Conservation (phyloP, 2,329 filamentous ascomycete genomes). For the Ophiosphaerella korrae region DNA sequence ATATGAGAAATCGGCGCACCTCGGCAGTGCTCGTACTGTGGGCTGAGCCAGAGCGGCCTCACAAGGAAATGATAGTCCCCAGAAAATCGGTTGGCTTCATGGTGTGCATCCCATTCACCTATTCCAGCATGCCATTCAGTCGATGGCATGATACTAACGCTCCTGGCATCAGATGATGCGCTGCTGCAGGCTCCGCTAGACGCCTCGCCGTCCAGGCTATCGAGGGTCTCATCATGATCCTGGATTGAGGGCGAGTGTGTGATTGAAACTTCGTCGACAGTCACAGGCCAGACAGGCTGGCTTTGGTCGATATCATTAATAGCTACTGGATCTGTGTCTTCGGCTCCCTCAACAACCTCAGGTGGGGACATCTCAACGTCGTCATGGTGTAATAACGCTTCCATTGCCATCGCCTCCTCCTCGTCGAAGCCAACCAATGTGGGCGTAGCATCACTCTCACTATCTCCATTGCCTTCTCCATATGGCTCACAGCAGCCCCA, state of each 20-base stretch:
- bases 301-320: neutral
- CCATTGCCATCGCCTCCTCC: neutral
- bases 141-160: constrained; percentile 24
- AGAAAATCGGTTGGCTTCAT: constrained; percentile 2
- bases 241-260: neutral
- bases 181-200: constrained; percentile 17
- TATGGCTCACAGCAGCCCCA: constrained; percentile 21
- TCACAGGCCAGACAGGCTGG: neutral
- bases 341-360: neutral
- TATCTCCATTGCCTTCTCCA: constrained; percentile 13
- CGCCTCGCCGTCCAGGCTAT: constrained; percentile 18
- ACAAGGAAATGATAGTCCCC: constrained; percentile 29
- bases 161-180: constrained; percentile 9
- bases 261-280: neutral
- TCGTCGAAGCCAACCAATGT: constrained; percentile 5
- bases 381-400: neutral
- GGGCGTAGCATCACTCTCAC: constrained; percentile 5
- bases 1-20: constrained; percentile 29
- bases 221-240: constrained; percentile 6
- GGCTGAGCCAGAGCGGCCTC: constrained; percentile 35
- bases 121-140: constrained; percentile 23
- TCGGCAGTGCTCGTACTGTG: constrained; percentile 36
- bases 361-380: neutral
- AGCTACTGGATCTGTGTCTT: neutral
- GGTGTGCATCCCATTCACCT: constrained; percentile 13